Evolutionary conservation across 306 rosid species (phyloP).

Genomic region (Sindora glabra): DNA sequence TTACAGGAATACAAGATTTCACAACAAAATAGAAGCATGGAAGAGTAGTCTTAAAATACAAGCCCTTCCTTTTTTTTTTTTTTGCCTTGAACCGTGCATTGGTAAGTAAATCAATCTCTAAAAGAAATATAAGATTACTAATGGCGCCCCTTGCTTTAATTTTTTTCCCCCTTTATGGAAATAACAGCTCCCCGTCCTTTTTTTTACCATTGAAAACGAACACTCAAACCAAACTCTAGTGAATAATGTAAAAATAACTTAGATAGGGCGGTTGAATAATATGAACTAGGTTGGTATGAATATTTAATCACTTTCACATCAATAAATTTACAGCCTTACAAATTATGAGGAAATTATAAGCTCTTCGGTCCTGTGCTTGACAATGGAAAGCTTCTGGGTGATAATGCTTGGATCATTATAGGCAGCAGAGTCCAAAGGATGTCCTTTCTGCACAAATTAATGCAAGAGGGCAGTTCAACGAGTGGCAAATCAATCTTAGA

Average conservation of each 20-base stretch:
- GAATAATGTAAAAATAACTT: not conserved
- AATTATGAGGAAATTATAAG: slow-evolving; percentile 45
- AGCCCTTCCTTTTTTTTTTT: too few relatives aligned
- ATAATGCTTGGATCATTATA: slow-evolving; percentile 74
- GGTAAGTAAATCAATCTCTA: too few relatives aligned
- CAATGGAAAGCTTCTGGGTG: slow-evolving; percentile 68
- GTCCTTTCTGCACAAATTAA: slow-evolving; percentile 61
- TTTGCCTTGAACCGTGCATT: too few relatives aligned
- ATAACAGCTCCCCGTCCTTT: not conserved
- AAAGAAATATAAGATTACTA: too few relatives aligned
- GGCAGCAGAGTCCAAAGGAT: slow-evolving; percentile 68
- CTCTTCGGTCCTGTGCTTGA: slow-evolving; percentile 61
- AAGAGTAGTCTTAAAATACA: too few relatives aligned
- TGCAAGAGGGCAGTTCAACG: slow-evolving; percentile 8
- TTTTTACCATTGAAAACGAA: not conserved
- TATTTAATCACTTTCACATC: slow-evolving; percentile 12
- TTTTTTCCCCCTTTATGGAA: too few relatives aligned
- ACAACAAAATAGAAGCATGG: too few relatives aligned
- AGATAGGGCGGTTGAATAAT: slow-evolving; percentile 4
- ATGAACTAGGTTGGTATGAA: slow-evolving; percentile 14
- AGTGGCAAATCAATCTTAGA: slow-evolving; percentile 7
- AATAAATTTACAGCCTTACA: slow-evolving; percentile 42
- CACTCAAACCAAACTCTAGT: not conserved
- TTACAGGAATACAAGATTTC: too few relatives aligned
- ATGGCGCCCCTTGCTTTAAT: too few relatives aligned